Evolutionary conservation across 768 basidiomycete genomes (phyloP), one percentile per base, ranked within the genome.

Genomic region (Dentipellis fragilis): DNA sequence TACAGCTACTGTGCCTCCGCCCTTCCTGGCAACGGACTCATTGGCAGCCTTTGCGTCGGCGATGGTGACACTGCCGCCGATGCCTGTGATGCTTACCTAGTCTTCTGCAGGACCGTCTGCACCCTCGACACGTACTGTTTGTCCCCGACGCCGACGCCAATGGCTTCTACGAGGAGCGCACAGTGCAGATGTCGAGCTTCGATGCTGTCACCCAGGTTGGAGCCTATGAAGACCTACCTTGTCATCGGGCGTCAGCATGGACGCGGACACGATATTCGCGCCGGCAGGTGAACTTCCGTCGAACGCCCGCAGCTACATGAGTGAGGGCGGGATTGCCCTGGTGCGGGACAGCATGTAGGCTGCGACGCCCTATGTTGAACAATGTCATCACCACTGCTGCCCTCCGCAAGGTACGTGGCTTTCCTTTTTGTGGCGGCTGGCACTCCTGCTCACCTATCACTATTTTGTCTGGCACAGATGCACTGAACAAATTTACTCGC

Each of bases 361-460:
- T 35, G 56, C 56, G 34, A 42, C 80, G 92, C 61, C 77, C 85
- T 34, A 89, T 84, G 40, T 77, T 94, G 51, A 81, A 83, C 57
- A 90, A 93, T 71, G 90, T 93, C 59, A 87, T 86, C 47, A 84
- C 80, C 51, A 80, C 80, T 58, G 83, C 85, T 55, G 80, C 88
- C 52, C 89, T 89, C 69, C 80, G 83, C 67, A 89, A 86, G 74
- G 87, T 86, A 65, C 66, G 54, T 49, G 39, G 50, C 35, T 23
- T 58, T n/a, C n/a, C 57, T 59, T 23, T 37, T 51, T 54, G 23
- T 19, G 4, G 38, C 52, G 36, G 19, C 52, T 37, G 34, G 54
- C 37, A 19, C 49, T 54, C 49, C 52, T 10, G 11, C 38, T 6
- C 39, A 37, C 21, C 34, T 53, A 21, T 29, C 35, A 38, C 49